Percentiles rank a stretch among this genome's conserved stretches.
Evolutionary conservation across 106 monocot species (phyloP).

Genomic region (Platanthera zijinensis): DNA sequence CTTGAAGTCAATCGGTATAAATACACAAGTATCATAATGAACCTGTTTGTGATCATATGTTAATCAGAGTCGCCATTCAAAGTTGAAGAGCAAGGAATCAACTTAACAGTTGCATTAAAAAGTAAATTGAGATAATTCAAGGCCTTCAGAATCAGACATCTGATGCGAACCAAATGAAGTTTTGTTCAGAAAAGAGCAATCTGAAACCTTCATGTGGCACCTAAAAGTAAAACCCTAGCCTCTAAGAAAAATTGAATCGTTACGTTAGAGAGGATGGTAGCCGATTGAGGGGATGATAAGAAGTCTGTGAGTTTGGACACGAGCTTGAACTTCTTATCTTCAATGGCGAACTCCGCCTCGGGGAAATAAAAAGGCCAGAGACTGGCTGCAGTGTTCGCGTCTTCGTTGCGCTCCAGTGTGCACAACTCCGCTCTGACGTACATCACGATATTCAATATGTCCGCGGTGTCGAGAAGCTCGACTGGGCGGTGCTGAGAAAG

Average conservation of each 20-base stretch:
- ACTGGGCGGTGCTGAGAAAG: neutral
- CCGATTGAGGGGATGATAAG: conserved; percentile 44
- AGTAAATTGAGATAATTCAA: neutral
- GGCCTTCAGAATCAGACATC: too few species aligned
- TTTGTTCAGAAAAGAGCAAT: neutral
- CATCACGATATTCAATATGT: conserved; percentile 10
- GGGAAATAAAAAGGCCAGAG: conserved; percentile 84
- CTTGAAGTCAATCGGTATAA: conserved; percentile 65
- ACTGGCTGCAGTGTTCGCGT: conserved; percentile 18
- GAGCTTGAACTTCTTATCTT: conserved; percentile 55
- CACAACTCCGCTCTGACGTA: neutral
- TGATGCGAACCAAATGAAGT: neutral
- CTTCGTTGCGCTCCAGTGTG: neutral
- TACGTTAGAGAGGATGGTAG: conserved; percentile 54
- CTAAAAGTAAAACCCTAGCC: neutral
- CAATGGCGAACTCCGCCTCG: conserved; percentile 34
- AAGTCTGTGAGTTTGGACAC: conserved; percentile 43
- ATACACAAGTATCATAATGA: conserved; percentile 60
- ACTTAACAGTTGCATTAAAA: neutral
- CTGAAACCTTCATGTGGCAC: neutral
- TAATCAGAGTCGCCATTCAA: neutral
- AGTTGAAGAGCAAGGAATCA: neutral
- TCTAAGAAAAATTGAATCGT: neutral
- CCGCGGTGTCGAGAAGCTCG: neutral
- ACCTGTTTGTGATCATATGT: conserved; percentile 30